phyloP scores from a whole-genome alignment of 2,329 filamentous ascomycete species.

The Xylariaceae sp. region DNA sequence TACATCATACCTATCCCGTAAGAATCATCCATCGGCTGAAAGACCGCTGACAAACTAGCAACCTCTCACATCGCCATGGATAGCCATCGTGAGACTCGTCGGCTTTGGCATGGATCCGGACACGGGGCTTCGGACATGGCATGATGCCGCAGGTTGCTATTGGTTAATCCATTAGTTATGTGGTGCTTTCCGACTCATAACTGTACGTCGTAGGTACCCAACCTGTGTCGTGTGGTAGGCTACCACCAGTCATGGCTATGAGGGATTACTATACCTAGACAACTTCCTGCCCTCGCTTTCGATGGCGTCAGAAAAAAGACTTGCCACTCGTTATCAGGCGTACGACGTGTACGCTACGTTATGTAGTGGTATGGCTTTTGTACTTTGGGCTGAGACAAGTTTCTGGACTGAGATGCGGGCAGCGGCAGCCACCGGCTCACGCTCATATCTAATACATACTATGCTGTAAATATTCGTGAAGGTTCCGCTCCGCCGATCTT shows the following conservation, averaged over 20 bases:
- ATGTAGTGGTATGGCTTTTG: not conserved
- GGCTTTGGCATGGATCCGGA: constrained; percentile 2
- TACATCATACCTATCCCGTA: not conserved
- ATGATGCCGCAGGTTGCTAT: not conserved
- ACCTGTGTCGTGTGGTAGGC: not conserved
- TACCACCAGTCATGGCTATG: no score
- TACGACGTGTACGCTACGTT: no score
- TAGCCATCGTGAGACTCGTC: constrained; percentile 8
- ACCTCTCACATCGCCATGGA: not conserved
- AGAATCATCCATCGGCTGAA: not conserved
- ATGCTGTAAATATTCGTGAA: not conserved
- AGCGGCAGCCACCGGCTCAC: not conserved
- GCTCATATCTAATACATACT: constrained; percentile 1
- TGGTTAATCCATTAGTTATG: not conserved
- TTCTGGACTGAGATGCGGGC: constrained; percentile 10
- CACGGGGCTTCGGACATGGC: not conserved
- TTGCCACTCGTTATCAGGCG: no score
- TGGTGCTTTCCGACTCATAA: not conserved
- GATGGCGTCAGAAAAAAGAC: no score
- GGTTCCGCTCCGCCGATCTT: constrained; percentile 20
- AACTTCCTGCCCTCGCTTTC: no score
- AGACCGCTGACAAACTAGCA: not conserved
- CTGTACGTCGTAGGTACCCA: not conserved
- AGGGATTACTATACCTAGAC: no score
- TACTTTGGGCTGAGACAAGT: constrained; percentile 18